phyloP scores from a whole-genome alignment of 2,329 filamentous ascomycete species.

The Pseudocercospora vitis region DNA sequence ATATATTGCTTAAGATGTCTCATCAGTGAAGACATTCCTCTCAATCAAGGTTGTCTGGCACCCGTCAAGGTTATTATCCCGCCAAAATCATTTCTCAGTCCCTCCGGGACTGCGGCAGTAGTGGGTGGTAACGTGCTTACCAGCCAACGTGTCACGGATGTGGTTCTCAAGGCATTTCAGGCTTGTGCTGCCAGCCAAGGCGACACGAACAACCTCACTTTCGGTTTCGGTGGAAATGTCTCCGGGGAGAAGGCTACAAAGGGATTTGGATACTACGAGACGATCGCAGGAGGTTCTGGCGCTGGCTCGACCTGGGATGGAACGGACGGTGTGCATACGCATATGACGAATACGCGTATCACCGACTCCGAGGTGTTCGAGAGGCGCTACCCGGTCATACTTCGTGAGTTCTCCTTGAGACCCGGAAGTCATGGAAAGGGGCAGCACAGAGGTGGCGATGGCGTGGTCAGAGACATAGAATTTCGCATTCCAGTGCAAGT shows the following conservation, averaged over 20 bases:
- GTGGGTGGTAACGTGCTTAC: constrained; percentile 83
- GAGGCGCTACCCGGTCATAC: constrained; percentile 70
- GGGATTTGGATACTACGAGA: constrained; percentile 86
- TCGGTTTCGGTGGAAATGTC: constrained; percentile 72
- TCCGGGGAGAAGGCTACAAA: constrained; percentile 60
- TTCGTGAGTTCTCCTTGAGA: constrained; percentile 68
- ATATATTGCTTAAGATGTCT: constrained; percentile 81
- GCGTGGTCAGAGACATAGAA: constrained; percentile 76
- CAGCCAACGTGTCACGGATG: constrained; percentile 75
- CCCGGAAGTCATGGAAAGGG: constrained; percentile 64
- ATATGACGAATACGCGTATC: constrained; percentile 86
- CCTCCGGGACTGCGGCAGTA: constrained; percentile 74
- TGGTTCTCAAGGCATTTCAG: constrained; percentile 76
- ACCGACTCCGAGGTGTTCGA: constrained; percentile 80
- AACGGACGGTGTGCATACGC: constrained; percentile 73
- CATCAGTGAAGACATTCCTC: constrained; percentile 76
- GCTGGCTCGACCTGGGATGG: constrained; percentile 73
- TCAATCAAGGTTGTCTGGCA: constrained; percentile 81
- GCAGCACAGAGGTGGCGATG: constrained; percentile 70
- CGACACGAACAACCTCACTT: constrained; percentile 81
- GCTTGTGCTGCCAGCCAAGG: constrained; percentile 79
- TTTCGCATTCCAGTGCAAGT: constrained; percentile 76
- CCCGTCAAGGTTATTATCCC: constrained; percentile 76
- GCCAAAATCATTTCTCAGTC: constrained; percentile 69
- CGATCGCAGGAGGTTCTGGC: constrained; percentile 74